Evolutionary conservation across 805 yeast species (phyloP).

Genomic region (Clavispora fructus): DNA sequence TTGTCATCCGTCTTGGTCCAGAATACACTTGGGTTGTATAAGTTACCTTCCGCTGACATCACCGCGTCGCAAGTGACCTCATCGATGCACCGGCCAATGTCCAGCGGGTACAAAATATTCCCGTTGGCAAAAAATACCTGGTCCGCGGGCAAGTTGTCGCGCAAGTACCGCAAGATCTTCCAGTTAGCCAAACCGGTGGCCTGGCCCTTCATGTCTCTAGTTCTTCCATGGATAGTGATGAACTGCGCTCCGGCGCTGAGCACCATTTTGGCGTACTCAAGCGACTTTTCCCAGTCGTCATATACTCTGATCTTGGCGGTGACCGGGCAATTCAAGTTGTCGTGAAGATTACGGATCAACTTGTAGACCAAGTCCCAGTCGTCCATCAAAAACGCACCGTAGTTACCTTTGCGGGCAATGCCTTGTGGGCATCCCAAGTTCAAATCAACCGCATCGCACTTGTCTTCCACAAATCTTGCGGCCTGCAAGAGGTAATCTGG

Average conservation of each 20-base stretch:
- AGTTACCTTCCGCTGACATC: constrained; percentile 95
- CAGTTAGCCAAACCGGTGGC: constrained; percentile 94
- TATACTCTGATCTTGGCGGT: constrained; percentile 93
- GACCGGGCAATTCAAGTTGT: constrained; percentile 75
- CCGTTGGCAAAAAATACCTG: constrained; percentile 95
- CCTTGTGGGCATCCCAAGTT: constrained; percentile 98
- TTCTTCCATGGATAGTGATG: constrained; percentile 89
- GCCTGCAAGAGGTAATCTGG: constrained; percentile 79
- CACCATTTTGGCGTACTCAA: constrained; percentile 85
- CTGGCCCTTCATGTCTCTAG: constrained; percentile 97
- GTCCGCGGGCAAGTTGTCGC: constrained; percentile 71
- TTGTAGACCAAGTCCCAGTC: constrained; percentile 83
- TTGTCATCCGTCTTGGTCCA: constrained; percentile 46
- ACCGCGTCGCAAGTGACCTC: constrained; percentile 78
- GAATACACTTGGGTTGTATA: constrained; percentile 91
- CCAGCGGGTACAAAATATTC: constrained; percentile 85
- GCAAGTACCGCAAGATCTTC: constrained; percentile 65
- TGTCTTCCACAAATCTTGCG: constrained; percentile 71
- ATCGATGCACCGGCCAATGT: constrained; percentile 62
- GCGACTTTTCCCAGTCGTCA: constrained; percentile 75
- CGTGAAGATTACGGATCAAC: constrained; percentile 69
- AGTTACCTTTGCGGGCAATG: constrained; percentile 89
- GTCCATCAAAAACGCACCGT: constrained; percentile 95
- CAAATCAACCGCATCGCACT: constrained; percentile 93
- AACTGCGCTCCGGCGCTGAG: constrained; percentile 93